Percentiles rank a stretch among this genome's conserved stretches.
Conservation (phyloP, 495 filamentous ascomycete species). For the Hypoxylon fragiforme region DNA sequence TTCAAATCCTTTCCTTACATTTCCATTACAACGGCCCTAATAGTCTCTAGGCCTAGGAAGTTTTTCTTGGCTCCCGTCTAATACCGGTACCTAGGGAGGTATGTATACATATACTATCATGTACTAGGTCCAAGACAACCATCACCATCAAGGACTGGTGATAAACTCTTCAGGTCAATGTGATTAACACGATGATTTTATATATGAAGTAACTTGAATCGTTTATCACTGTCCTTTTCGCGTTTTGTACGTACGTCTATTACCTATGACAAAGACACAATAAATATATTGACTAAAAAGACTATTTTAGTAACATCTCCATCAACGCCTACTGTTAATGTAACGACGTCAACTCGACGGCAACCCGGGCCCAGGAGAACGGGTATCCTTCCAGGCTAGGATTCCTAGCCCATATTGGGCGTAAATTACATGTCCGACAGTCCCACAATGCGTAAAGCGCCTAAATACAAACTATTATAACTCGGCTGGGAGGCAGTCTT, state of each 20-base stretch:
- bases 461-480: constrained; percentile 1
- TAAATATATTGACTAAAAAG: no score
- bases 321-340: constrained; percentile 5
- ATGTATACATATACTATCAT: no score
- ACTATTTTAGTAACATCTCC: constrained; percentile 18
- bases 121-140: not conserved
- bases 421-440: constrained; percentile 11
- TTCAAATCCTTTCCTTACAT: constrained; percentile 18
- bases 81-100: no score
- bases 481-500: not conserved
- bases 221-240: no score
- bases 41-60: constrained; percentile 4
- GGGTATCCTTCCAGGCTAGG: constrained; percentile 14
- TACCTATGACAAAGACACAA: no score
- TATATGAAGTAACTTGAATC: no score
- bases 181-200: no score
- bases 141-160: no score
- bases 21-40: not conserved
- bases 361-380: constrained; percentile 1
- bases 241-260: no score
- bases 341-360: constrained; percentile 3
- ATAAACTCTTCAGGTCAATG: no score
- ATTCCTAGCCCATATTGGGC: constrained; percentile 21
- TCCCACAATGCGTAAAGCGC: constrained; percentile 6
- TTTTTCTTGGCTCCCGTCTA: constrained; percentile 11